A percentile compares a stretch with the other conserved stretches of the same genome.
These are phyloP conservation scores for Blastomyces emzantsi DNA, from an alignment of 2,329 filamentous ascomycete genomes.

Conservation along the genomic window DNA sequence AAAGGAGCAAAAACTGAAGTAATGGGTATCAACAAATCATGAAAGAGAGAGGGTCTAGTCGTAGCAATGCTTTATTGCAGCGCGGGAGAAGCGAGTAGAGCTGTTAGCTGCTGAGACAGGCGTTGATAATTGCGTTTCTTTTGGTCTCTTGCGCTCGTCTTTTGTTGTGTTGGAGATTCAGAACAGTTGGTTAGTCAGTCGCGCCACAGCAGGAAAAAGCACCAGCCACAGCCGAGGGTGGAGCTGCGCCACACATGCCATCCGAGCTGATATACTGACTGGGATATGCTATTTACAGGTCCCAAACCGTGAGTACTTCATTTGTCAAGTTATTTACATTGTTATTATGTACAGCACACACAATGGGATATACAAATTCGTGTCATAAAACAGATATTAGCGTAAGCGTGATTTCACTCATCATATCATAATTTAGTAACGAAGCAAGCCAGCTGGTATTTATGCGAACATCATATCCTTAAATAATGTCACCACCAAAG, in stretches of 20 bases:
- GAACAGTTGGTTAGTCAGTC: neutral
- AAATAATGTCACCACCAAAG: constrained; percentile 36
- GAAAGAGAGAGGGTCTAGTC: constrained; percentile 3
- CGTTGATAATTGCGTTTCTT: neutral
- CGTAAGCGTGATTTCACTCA: neutral
- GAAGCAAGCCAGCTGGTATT: too few relatives aligned
- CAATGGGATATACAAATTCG: neutral
- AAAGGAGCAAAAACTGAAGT: neutral
- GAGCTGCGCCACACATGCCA: neutral
- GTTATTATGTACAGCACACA: neutral
- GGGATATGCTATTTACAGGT: too few relatives aligned
- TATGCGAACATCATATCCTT: constrained; percentile 14
- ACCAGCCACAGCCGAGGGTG: neutral
- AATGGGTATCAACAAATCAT: constrained; percentile 14
- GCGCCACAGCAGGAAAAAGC: neutral
- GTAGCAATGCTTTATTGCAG: neutral
- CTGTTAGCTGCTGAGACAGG: neutral
- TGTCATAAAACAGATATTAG: neutral
- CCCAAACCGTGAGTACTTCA: neutral
- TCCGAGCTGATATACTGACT: too few relatives aligned
- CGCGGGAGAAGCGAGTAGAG: neutral
- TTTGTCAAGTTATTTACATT: neutral
- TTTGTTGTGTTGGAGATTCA: neutral
- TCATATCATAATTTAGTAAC: neutral
- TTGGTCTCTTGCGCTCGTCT: neutral